Conservation (phyloP, 495 filamentous ascomycete species). For the Elasticomyces elasticus region DNA sequence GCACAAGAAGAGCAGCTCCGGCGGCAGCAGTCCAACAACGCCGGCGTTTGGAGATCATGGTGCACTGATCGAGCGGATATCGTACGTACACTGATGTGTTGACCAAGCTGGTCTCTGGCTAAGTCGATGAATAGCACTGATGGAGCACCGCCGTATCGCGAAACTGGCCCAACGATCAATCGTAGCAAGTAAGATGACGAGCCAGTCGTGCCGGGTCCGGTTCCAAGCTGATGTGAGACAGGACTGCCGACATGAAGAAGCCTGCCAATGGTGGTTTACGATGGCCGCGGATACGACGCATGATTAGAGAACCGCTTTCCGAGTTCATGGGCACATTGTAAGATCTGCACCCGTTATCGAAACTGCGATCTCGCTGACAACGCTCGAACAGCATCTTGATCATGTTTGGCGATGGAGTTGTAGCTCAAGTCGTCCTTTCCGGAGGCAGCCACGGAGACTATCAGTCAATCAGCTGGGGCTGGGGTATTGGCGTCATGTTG, state of each 20-base stretch:
- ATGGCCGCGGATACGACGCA: conserved; percentile 41
- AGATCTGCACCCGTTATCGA: not conserved
- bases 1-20: not conserved
- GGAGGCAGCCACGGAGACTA: conserved; percentile 39
- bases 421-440: conserved; percentile 51
- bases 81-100: not conserved
- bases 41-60: conserved; percentile 3
- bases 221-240: not conserved
- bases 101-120: not conserved
- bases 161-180: conserved; percentile 18
- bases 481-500: conserved; percentile 28
- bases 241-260: conserved; percentile 16
- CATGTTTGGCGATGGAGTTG: conserved; percentile 50
- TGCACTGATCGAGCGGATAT: not conserved
- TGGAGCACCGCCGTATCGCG: conserved; percentile 2
- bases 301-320: conserved; percentile 46
- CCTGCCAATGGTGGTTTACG: conserved; percentile 29
- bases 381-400: conserved; percentile 37
- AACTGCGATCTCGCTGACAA: not conserved
- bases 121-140: not conserved
- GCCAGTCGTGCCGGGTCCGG: not conserved
- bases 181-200: conserved; percentile 1
- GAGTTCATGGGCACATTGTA: conserved; percentile 54
- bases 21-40: not conserved
- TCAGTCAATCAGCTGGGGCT: conserved; percentile 50